These are phyloP conservation scores for Pistacia vera DNA, from an alignment of 345 rosid species.

Conservation along the genomic window DNA sequence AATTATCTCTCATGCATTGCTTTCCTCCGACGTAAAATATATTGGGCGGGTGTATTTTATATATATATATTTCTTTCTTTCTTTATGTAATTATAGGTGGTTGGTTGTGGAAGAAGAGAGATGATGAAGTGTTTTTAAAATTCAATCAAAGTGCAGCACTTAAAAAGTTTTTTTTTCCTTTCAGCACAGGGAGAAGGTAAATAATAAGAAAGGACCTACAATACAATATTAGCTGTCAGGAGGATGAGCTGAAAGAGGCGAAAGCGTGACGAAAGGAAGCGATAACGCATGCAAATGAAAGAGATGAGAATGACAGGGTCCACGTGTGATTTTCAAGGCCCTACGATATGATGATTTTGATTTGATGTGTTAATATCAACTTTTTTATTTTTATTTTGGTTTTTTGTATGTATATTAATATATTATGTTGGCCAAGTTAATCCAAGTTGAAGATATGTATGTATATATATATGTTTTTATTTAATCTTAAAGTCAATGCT, in stretches of 20 bases:
- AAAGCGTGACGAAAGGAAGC: slow-evolving; percentile 60
- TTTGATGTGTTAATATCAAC: slow-evolving; percentile 11
- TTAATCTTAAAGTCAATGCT: slow-evolving; percentile 41
- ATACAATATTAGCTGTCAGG: slow-evolving; percentile 12
- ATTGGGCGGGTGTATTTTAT: neutral
- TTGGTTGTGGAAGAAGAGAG: slow-evolving; percentile 30
- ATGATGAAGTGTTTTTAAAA: slow-evolving; percentile 36
- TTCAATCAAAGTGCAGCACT: slow-evolving; percentile 59
- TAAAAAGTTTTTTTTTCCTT: slow-evolving; percentile 1
- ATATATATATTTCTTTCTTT: neutral
- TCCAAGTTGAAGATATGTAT: slow-evolving; percentile 5
- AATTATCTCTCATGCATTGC: slow-evolving; percentile 88
- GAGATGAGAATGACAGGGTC: slow-evolving; percentile 32
- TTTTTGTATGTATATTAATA: neutral
- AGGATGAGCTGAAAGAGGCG: slow-evolving; percentile 48
- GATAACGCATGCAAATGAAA: slow-evolving; percentile 39
- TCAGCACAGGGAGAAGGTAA: neutral
- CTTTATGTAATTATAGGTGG: slow-evolving; percentile 8
- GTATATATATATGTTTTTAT: neutral
- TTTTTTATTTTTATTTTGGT: slow-evolving; percentile 2
- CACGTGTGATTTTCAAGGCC: slow-evolving; percentile 55
- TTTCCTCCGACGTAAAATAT: slow-evolving; percentile 75
- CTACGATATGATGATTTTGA: slow-evolving; percentile 43
- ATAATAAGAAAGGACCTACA: slow-evolving; percentile 1
- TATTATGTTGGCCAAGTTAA: slow-evolving; percentile 8